These are phyloP conservation scores for Sarcocystis neurona DNA, from an alignment of 169 alveolate genomes.

Conservation along the genomic window DNA sequence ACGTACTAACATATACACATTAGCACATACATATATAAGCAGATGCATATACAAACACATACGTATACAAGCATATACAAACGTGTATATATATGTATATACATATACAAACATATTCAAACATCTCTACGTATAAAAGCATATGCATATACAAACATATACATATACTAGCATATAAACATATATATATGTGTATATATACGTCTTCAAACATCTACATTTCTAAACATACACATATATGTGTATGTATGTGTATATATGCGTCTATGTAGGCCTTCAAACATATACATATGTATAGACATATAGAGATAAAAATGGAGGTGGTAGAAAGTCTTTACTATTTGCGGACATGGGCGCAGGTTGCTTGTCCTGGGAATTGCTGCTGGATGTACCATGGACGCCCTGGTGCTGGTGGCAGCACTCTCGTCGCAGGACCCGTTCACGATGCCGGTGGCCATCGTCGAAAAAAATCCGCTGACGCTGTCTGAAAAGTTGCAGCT, in stretches of 20 bases:
- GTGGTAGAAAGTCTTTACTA: not conserved
- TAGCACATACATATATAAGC: not conserved
- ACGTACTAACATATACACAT: not conserved
- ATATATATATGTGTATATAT: not conserved
- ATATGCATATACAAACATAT: too few species aligned
- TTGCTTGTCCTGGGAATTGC: slow-evolving; percentile 47
- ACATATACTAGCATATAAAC: not conserved
- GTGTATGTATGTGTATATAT: not conserved
- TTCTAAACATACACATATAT: not conserved
- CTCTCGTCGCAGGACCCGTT: slow-evolving; percentile 67
- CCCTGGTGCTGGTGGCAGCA: slow-evolving; percentile 55
- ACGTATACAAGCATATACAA: too few species aligned
- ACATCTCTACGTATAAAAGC: too few species aligned
- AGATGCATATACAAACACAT: too few species aligned
- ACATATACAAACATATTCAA: too few species aligned
- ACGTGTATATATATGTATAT: too few species aligned
- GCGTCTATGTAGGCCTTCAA: not conserved
- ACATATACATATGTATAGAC: not conserved
- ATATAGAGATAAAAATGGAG: not conserved
- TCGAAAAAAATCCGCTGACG: slow-evolving; percentile 68
- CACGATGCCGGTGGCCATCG: slow-evolving; percentile 69
- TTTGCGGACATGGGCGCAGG: not conserved
- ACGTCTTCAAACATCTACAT: not conserved
- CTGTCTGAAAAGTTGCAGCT: slow-evolving; percentile 68
- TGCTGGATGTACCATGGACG: slow-evolving; percentile 63